Evolutionary conservation across 306 rosid species (phyloP), one percentile per base, ranked within the genome.

Genomic region (Gastrolobium bilobum): DNA sequence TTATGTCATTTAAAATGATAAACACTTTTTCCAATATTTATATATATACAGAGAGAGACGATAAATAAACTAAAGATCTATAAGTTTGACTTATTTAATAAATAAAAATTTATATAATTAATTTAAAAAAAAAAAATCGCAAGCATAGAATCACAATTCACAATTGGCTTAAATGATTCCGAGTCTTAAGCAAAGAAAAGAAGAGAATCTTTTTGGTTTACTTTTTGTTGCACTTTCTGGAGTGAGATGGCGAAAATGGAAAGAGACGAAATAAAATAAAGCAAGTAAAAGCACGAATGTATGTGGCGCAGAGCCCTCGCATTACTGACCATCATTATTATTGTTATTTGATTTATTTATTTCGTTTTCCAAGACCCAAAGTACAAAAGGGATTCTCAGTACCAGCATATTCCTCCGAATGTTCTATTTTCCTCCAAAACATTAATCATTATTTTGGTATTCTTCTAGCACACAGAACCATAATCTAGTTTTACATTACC

Each of bases 291-390:
- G 5, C 35, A 65, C 2, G 0, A 10, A 34, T 77, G 86, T 88
- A 91, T 86, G 94, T 89, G 94, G 96, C 92, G 92, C 88, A 76
- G 68, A 66, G 98, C 65, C 79, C 56, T 86, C 78, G 90, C 86
- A 66, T 60, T 48, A 26, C 59, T 71, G 11, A 35, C 77, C 76
- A 77, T 34, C 79, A 35, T 63, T 11, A 58, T 59, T 33, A 13
- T 56, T 68, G 3, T 15, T 30, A n/a, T 46, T 48, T 2, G 0
- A 40, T 44, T 64, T 83, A 3, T 63, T 35, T n/a, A 64, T 56
- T 54, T 64, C 39, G 35, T 8, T 79, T 65, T 51, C 37, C 14
- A 52, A 56, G 42, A 60, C 11, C 59, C 58, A 73, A 39, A 53
- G 40, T 82, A 80, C 84, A 82, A 70, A 64, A 71, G 53, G 4